phyloP scores from a whole-genome alignment of 176 grass and related monocot genomes.

The Pontederia crassipes region DNA sequence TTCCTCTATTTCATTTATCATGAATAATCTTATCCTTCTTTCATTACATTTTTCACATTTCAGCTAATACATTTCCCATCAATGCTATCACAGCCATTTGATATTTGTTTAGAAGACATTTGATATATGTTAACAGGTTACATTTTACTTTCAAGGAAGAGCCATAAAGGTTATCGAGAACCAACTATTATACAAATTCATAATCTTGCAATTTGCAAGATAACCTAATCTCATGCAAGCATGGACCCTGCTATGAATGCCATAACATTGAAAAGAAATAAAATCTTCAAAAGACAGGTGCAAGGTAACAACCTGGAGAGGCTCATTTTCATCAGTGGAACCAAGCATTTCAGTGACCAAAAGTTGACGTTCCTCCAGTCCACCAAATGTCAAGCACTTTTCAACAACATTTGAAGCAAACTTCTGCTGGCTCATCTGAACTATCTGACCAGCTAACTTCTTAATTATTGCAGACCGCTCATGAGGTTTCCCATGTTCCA shows the following conservation, averaged over 20 bases:
- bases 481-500: constrained; percentile 78
- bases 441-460: constrained; percentile 84
- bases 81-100: too few species aligned
- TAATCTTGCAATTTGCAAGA: too few species aligned
- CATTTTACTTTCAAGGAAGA: too few species aligned
- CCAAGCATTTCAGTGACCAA: constrained; percentile 92
- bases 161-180: too few species aligned
- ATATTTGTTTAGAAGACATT: too few species aligned
- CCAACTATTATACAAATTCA: too few species aligned
- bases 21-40: too few species aligned
- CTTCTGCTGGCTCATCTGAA: constrained; percentile 97
- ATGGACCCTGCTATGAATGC: neutral
- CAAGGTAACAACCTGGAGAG: constrained; percentile 53
- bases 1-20: too few species aligned
- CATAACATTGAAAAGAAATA: neutral
- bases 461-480: constrained; percentile 75
- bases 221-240: too few species aligned
- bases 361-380: constrained; percentile 58
- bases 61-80: too few species aligned
- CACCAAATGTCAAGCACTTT: constrained; percentile 87
- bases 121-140: too few species aligned
- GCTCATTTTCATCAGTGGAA: constrained; percentile 86
- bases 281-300: neutral
- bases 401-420: constrained; percentile 98
- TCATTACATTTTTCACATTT: too few species aligned